These are phyloP conservation scores for Arachis monticola DNA, from an alignment of 331 rosid species.

Conservation along the genomic window DNA sequence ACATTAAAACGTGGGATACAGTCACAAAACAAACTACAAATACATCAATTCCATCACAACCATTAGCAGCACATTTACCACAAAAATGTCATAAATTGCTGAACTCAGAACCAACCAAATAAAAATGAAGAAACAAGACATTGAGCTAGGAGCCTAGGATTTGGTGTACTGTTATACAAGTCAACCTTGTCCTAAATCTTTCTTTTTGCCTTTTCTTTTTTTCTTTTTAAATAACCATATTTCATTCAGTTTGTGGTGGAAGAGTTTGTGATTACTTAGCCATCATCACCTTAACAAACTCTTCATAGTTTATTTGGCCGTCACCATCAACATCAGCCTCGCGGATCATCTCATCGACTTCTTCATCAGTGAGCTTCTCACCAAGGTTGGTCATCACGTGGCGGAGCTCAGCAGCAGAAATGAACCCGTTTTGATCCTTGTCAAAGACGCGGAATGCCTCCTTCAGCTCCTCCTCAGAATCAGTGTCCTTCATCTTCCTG, in stretches of 20 bases:
- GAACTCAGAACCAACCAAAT: constrained; percentile 38
- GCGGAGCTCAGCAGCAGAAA: constrained; percentile 90
- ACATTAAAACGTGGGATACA: constrained; percentile 37
- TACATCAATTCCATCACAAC: constrained; percentile 39
- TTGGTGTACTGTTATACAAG: constrained; percentile 17
- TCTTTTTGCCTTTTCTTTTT: background rate
- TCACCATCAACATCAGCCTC: constrained; percentile 93
- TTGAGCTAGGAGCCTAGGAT: background rate
- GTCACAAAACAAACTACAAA: constrained; percentile 39
- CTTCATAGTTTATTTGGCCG: constrained; percentile 84
- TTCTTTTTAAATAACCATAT: background rate
- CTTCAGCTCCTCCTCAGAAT: constrained; percentile 85
- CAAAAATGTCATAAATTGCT: constrained; percentile 34
- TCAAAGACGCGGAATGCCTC: constrained; percentile 87
- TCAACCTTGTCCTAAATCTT: constrained; percentile 30
- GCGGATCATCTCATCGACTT: constrained; percentile 85
- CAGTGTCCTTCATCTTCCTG: constrained; percentile 88
- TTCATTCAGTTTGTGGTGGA: background rate
- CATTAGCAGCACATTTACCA: constrained; percentile 34
- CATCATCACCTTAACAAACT: constrained; percentile 90
- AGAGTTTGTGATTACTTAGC: constrained; percentile 59
- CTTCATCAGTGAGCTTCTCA: constrained; percentile 84
- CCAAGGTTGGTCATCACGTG: constrained; percentile 92
- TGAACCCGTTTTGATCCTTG: constrained; percentile 89
- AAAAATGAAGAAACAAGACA: constrained; percentile 14